These are phyloP conservation scores for Candida arabinofermentans DNA, from an alignment of 805 yeast species.

Conservation along the genomic window DNA sequence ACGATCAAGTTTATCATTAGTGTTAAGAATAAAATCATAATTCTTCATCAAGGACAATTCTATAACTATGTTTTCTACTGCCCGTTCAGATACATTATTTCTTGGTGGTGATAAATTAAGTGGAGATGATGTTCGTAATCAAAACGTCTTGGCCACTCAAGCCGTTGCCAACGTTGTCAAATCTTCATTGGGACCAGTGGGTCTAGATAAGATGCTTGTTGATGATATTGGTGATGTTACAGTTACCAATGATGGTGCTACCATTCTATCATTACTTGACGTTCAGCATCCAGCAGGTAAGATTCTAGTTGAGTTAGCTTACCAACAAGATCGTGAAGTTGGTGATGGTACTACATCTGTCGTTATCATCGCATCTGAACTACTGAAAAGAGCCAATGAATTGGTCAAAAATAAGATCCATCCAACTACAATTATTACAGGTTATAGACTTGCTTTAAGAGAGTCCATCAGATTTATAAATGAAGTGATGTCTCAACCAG, in stretches of 20 bases:
- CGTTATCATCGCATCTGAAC: slow-evolving; percentile 91
- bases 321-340: slow-evolving; percentile 97
- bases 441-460: slow-evolving; percentile 87
- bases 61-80: slow-evolving; percentile 54
- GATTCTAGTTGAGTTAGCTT: slow-evolving; percentile 93
- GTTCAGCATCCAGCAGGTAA: slow-evolving; percentile 99
- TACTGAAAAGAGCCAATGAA: slow-evolving; percentile 89
- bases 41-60: background rate
- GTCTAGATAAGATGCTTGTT: slow-evolving; percentile 96
- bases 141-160: slow-evolving; percentile 90
- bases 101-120: slow-evolving; percentile 94
- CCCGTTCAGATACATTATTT: slow-evolving; percentile 89
- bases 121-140: slow-evolving; percentile 95
- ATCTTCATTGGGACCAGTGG: slow-evolving; percentile 96
- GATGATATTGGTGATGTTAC: slow-evolving; percentile 99
- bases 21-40: background rate
- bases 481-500: slow-evolving; percentile 79
- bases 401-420: slow-evolving; percentile 90
- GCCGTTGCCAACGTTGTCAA: slow-evolving; percentile 82
- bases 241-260: slow-evolving; percentile 98
- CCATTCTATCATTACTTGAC: slow-evolving; percentile 82
- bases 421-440: slow-evolving; percentile 97
- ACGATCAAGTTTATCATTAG: no score
- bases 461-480: slow-evolving; percentile 86
- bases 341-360: slow-evolving; percentile 99